A percentile compares a stretch with the other conserved stretches of the same genome.
phyloP scores from a whole-genome alignment of 768 basidiomycete species.

The Macrolepiota dolichaula region DNA sequence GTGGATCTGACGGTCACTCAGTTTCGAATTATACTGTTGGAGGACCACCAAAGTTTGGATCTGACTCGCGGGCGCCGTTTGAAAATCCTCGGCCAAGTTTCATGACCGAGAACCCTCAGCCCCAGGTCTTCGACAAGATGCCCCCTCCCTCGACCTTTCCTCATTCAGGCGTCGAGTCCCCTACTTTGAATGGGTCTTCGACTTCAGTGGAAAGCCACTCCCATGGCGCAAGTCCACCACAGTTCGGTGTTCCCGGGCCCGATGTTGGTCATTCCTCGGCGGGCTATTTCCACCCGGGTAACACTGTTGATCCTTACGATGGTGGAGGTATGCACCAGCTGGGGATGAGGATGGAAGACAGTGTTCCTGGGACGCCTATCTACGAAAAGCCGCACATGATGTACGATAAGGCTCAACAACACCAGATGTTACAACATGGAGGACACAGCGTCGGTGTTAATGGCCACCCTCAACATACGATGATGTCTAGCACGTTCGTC shows the following conservation, averaged over 20 bases:
- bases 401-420: constrained; percentile 6
- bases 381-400: constrained; percentile 7
- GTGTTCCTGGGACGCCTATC: constrained; percentile 9
- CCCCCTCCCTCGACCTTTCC: background rate
- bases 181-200: background rate
- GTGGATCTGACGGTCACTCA: background rate
- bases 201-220: constrained; percentile 3
- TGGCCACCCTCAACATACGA: background rate
- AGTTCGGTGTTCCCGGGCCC: background rate
- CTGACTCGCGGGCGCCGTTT: background rate
- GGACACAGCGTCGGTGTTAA: background rate
- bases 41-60: constrained; percentile 2
- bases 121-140: constrained; percentile 8
- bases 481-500: background rate
- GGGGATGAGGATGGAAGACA: constrained; percentile 4
- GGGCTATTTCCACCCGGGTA: background rate
- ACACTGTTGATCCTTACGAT: background rate
- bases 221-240: background rate
- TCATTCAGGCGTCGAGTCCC: background rate
- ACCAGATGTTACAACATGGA: constrained; percentile 6
- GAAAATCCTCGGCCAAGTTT: constrained; percentile 3
- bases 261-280: constrained; percentile 1
- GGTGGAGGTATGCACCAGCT: background rate
- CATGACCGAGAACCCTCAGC: constrained; percentile 4
- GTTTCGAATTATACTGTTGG: background rate